Conservation (phyloP, 129 eudicot genomes). For the sunflower (Helianthus annuus) region HanXRQr2.0-SUNRISE NC_035443.2:41384781-41385280, state of each 20-base stretch:
- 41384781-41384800: conserved; percentile 80
- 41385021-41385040: conserved; percentile 53
- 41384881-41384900: conserved; percentile 52
- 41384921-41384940: conserved; percentile 57
- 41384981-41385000: conserved; percentile 53
- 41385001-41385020: conserved; percentile 73
- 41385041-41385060: conserved; percentile 64
- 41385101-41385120: conserved; percentile 44
- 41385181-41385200: conserved; percentile 56
- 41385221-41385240: conserved; percentile 51
- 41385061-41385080: conserved; percentile 60
- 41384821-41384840: conserved; percentile 57
- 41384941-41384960: conserved; percentile 54
- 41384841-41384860: conserved; percentile 70
- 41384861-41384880: conserved; percentile 63
- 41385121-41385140: conserved; percentile 62
- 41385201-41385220: conserved; percentile 54
- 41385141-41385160: conserved; percentile 59
- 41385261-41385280: conserved; percentile 46
- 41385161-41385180: conserved; percentile 56
- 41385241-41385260: conserved; percentile 61
- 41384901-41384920: conserved; percentile 71
- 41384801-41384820: conserved; percentile 60
- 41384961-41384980: conserved; percentile 61
- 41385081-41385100: conserved; percentile 49